phyloP scores from a whole-genome alignment of 441 rosid species.

The Kokia cookei region DNA sequence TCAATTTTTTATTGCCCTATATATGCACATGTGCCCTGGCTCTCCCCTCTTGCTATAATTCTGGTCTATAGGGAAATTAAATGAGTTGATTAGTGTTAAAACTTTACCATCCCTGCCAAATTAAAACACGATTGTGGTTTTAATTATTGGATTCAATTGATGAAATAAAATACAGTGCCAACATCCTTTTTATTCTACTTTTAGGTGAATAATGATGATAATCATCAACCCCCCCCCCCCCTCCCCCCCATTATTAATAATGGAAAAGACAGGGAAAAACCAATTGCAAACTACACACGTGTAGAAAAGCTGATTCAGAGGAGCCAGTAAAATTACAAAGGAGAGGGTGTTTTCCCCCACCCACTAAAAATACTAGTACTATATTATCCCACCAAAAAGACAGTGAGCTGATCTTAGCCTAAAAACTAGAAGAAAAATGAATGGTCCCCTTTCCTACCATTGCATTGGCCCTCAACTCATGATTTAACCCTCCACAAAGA shows the following conservation, averaged over 20 bases:
- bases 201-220: slow-evolving; percentile 14
- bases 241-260: slow-evolving; percentile 9
- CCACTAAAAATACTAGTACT: slow-evolving; percentile 1
- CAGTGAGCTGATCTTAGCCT: background rate
- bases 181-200: background rate
- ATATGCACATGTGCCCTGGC: background rate
- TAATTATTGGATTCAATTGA: background rate
- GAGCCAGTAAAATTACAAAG: background rate
- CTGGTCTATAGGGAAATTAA: background rate
- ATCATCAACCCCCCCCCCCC: slow-evolving; percentile 11
- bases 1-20: background rate
- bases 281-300: slow-evolving; percentile 12
- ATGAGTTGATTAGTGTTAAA: background rate
- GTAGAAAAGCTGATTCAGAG: slow-evolving; percentile 3
- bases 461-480: background rate
- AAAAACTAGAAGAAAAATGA: background rate
- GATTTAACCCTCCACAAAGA: slow-evolving; percentile 14
- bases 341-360: background rate
- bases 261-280: slow-evolving; percentile 17
- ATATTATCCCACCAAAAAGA: slow-evolving; percentile 3
- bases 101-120: background rate
- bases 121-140: background rate
- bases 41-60: background rate
- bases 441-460: slow-evolving; percentile 5
- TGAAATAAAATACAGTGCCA: background rate